Conservation (phyloP, 345 rosid species). For the Salix udensis region DNA sequence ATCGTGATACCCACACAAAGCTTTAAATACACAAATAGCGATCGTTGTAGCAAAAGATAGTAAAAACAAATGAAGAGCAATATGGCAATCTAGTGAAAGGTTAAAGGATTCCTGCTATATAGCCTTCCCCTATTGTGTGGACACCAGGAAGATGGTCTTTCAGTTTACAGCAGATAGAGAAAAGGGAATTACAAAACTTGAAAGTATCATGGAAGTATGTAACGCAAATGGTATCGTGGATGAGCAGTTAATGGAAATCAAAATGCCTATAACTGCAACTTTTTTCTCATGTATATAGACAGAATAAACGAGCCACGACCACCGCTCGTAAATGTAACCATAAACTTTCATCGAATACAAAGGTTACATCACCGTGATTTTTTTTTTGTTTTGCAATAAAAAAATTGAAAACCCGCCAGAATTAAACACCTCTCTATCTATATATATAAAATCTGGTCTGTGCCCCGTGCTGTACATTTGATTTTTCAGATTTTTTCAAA, state of each 20-base stretch:
- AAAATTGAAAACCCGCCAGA: no score
- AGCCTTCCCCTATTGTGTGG: not conserved
- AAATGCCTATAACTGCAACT: not conserved
- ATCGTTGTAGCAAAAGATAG: not conserved
- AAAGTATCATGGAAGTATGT: not conserved
- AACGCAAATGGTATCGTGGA: no score
- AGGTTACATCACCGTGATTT: no score
- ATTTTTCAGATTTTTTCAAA: no score
- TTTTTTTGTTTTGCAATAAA: no score
- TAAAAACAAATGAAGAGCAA: slow-evolving; percentile 2
- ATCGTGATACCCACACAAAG: slow-evolving; percentile 6
- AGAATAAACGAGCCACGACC: no score
- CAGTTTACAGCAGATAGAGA: not conserved
- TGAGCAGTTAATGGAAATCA: not conserved
- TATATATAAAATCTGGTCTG: no score
- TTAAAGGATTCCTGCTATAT: slow-evolving; percentile 18
- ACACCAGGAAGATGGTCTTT: not conserved
- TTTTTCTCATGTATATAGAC: no score
- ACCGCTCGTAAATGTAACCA: no score
- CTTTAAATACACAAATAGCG: slow-evolving; percentile 29
- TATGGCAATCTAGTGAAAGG: slow-evolving; percentile 16
- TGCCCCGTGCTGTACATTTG: no score
- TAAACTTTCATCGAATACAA: no score
- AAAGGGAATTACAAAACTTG: not conserved
- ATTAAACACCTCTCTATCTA: no score